Evolutionary conservation across 2,329 filamentous ascomycete genomes (phyloP).

Genomic region (Neurospora sp.): DNA sequence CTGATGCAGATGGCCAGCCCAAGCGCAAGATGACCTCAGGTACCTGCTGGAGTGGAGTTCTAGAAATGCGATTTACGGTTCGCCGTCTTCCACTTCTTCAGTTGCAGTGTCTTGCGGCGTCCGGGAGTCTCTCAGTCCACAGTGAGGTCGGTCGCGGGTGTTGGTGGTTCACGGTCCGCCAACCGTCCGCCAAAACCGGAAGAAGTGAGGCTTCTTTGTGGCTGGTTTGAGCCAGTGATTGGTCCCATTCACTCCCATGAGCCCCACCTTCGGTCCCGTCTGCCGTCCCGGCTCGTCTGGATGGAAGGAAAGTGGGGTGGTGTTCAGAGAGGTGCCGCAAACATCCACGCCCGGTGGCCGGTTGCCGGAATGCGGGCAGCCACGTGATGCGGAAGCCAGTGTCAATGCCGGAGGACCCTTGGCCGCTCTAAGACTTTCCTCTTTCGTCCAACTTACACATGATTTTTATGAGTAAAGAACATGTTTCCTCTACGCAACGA

Average conservation of each 20-base stretch:
- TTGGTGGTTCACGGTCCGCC: neutral
- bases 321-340: neutral
- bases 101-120: neutral
- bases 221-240: neutral
- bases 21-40: neutral
- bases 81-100: neutral
- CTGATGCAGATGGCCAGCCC: neutral
- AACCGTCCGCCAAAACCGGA: neutral
- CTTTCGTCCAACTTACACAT: neutral
- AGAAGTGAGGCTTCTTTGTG: neutral
- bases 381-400: neutral
- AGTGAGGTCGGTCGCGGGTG: neutral
- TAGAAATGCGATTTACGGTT: neutral
- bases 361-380: neutral
- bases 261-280: neutral
- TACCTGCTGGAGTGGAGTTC: neutral
- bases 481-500: neutral
- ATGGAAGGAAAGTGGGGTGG: neutral
- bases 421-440: neutral
- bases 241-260: neutral
- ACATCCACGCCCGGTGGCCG: neutral
- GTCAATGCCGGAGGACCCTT: neutral
- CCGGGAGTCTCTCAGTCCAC: neutral
- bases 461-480: too few relatives aligned
- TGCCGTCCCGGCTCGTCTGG: neutral